Base-by-base conservation (phyloP, 371 early-diverging fungal species). In the Syncephalastrum racemosum region DNA sequence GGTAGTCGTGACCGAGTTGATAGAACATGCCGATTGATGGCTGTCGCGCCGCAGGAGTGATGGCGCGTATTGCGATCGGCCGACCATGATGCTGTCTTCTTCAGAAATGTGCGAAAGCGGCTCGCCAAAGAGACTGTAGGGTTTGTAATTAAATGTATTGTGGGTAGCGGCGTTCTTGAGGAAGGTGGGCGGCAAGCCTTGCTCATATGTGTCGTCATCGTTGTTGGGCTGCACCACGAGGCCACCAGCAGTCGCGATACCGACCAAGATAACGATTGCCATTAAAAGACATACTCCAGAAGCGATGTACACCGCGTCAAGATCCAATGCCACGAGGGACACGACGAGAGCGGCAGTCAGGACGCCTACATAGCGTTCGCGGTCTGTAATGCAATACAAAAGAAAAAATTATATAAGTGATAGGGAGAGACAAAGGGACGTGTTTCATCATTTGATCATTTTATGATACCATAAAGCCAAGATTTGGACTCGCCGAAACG, bases 91-190 rank as follows among this genome's bases (percentile, higher is more conserved):
- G 0, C 63, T 60, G 36, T 71, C 75, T 61, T 75, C 76, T 44
- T 75, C 76, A 5, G 76, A 76, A 18, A 76, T 76, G 27, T 76
- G 73, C 0, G 76, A 76, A 5, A 76, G 49, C 39, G 69, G 68
- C 39, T 76, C 76, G 1, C 66, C 76, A 62, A 76, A 76, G n/a
- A 76, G 56, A 52, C 76, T 76, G 50, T 76, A 76, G 10, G 76
- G 76, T 14, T 70, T 63, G 40, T 76, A 76, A n/a, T 54, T 58
- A 31, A 58, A 36, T 4, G 60, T 27, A 13, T 48, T 50, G 16
- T 46, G 43, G 23, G 57, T 51, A 12, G 63, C 60, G 4, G 68
- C 66, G 45, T 70, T 70, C 51, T 74, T 74, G 2, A 70, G 48
- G 6, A 74, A 62, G 0, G 66, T 47, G 39, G 74, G 74, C 18